These are phyloP conservation scores for Pleurotus tuoliensis DNA, from an alignment of 768 basidiomycete genomes.

Conservation along the genomic window DNA sequence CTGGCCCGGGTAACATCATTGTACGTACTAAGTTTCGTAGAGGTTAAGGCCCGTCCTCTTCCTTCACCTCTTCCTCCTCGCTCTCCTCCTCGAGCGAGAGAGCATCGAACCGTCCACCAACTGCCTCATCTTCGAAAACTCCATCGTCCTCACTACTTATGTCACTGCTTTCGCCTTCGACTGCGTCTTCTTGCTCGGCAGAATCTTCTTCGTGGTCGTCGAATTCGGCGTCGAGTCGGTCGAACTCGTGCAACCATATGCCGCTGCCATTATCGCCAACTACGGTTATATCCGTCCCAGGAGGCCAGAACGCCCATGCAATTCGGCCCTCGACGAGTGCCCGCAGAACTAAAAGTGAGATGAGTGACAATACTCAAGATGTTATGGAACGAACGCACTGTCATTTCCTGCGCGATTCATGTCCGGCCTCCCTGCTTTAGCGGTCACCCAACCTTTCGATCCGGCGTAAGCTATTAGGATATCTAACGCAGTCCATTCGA, in stretches of 20 bases:
- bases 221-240: slow-evolving; percentile 27
- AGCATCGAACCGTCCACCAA: slow-evolving; percentile 36
- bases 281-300: slow-evolving; percentile 31
- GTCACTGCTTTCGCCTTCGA: slow-evolving; percentile 18
- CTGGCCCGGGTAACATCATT: too few species aligned
- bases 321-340: slow-evolving; percentile 79
- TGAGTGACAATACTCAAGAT: not conserved
- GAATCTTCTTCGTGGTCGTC: slow-evolving; percentile 27
- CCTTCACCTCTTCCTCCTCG: slow-evolving; percentile 25
- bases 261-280: slow-evolving; percentile 35
- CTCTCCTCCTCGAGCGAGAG: slow-evolving; percentile 32
- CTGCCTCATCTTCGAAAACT: slow-evolving; percentile 13
- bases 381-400: slow-evolving; percentile 42
- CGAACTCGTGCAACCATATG: slow-evolving; percentile 51
- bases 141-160: slow-evolving; percentile 24
- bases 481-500: slow-evolving; percentile 81
- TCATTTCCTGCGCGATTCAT: slow-evolving; percentile 86
- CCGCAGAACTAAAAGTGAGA: slow-evolving; percentile 58
- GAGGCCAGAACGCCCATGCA: slow-evolving; percentile 86
- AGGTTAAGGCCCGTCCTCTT: not conserved
- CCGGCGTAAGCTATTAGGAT: slow-evolving; percentile 76
- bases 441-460: slow-evolving; percentile 82
- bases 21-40: not conserved
- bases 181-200: slow-evolving; percentile 17
- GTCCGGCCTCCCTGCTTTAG: slow-evolving; percentile 88